Evolutionary conservation across 495 filamentous ascomycete genomes (phyloP), one percentile per base, ranked within the genome.

Genomic region (Tuber indicum): DNA sequence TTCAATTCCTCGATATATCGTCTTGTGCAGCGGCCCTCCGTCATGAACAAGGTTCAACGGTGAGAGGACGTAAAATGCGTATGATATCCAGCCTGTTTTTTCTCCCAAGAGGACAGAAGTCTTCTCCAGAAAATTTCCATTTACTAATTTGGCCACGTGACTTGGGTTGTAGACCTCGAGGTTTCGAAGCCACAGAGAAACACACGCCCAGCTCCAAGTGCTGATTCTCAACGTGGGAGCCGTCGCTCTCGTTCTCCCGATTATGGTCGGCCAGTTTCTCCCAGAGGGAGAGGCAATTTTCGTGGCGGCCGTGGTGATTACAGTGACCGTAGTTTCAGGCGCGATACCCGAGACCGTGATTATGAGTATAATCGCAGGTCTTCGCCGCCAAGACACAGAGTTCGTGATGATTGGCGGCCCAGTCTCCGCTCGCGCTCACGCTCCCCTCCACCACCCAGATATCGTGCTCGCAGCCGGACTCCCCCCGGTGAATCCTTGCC

Each of bases 31-130:
- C 87, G 43, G 94, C 94, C 21, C 87, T 98, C 75, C 87, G 92
- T 41, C 86, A 86, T 7, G 91, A 97, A 77, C 93, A 98, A 85
- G 93, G 92, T 7, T 88, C 89, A 39, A 86, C 92, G 39, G 87
- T 98, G 10, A 88, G 92, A 83, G 94, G 94, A 26, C 89, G 94
- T 74, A 93, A 92, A 85, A 97, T 99, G 82, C 93, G 95, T 98
- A 88, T 90, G 95, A 41, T 45, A 42, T 45, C 45, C 75, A 32
- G 26, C 36, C 79, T 76, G 49, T 73, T 36, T 72, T 39, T 32
- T 44, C 26, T 66, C 58, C 58, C 32, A 66, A 66, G 58, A 36
- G 58, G 58, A 66, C 26, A 36, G 44, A 9, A 44, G 78, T 81
- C 80, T 76, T 46, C 16, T 23, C 62, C 14, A 72, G 32, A 46